Evolutionary conservation across 192 early-diverging fungal genomes (phyloP).

Genomic region (Podila epicladia): DNA sequence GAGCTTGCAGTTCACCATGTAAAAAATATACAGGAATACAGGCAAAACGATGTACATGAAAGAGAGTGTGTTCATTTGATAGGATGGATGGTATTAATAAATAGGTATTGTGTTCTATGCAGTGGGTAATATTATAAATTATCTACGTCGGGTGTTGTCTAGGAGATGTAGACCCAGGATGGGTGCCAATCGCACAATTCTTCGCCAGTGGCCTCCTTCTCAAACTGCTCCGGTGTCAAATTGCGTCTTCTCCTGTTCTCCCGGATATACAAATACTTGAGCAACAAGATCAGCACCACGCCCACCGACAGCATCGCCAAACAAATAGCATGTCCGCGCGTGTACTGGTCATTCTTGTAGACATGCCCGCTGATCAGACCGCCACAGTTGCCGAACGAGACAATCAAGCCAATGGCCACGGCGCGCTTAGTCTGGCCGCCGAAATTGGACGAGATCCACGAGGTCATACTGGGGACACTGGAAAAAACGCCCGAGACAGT

Average conservation of each 20-base stretch:
- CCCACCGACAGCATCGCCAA: conserved; percentile 55
- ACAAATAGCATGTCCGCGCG: conserved; percentile 54
- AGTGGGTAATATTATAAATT: no score
- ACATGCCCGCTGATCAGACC: conserved; percentile 77
- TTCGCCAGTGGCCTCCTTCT: conserved; percentile 48
- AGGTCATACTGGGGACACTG: conserved; percentile 68
- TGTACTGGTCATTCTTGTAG: conserved; percentile 67
- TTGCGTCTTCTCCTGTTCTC: conserved; percentile 67
- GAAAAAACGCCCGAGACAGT: conserved; percentile 53
- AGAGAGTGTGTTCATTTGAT: no score
- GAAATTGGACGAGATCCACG: conserved; percentile 67
- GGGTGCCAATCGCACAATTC: conserved; percentile 57
- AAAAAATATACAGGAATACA: not conserved
- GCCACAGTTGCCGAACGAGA: conserved; percentile 74
- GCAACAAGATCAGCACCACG: conserved; percentile 54
- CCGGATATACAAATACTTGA: conserved; percentile 60
- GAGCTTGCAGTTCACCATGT: conserved; percentile 53
- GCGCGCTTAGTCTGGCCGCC: conserved; percentile 79
- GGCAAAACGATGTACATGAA: no score
- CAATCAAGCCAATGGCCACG: conserved; percentile 67
- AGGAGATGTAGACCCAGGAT: conserved; percentile 3
- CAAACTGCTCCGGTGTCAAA: conserved; percentile 57
- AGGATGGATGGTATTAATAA: no score
- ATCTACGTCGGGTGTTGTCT: not conserved
- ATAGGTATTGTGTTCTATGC: no score